Base-by-base conservation (phyloP, 805 yeast genomes). In the Candida ficus region DNA sequence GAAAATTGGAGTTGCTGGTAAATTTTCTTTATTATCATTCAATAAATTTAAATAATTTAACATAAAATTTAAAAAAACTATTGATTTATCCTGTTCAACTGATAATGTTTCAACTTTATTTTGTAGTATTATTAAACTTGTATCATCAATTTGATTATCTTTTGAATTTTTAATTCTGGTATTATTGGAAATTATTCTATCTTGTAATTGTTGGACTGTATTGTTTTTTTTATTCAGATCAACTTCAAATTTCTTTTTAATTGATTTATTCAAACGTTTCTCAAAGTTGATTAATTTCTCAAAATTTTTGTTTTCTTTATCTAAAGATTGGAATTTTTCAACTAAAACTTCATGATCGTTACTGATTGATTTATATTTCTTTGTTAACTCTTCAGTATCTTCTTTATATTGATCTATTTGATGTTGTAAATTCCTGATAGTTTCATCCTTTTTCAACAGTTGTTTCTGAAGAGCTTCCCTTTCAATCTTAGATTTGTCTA, bases 81-180 rank as follows among this genome's bases (percentile, higher is more conserved):
- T 39, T 46, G 54, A 42, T 9, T 34, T 36, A 19, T 52, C 52
- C 36, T 53, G 30, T 38, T 53, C 57, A n/a, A 48, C 40, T 35
- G 47, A 52, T 16, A 53, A 13, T 2, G 42, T 33, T 16, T 45
- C 36, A 13, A 35, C 12, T 12, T 30, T 38, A 25, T 18, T 30
- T 8, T 14, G 29, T 5, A 31, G 25, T 14, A 31, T 18, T 14
- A 35, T 32, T 14, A 29, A 25, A 25, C 28, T 38, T 8, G 16
- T 41, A 20, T 34, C 31, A 32, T 35, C 8, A 42, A 42, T 39
- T 16, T 34, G 13, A 1, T 25, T 27, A 6, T 32, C 31, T 22
- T 39, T 34, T 8, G 38, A 10, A 14, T 38, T 39, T 35, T 42
- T 46, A 35, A 39, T 31, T 37, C 43, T 38, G 26, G 45, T 37